Percentiles rank a stretch among this genome's conserved stretches.
Conservation (phyloP, 2,329 filamentous ascomycete species). For the Sclerotinia sclerotiorum region DNA sequence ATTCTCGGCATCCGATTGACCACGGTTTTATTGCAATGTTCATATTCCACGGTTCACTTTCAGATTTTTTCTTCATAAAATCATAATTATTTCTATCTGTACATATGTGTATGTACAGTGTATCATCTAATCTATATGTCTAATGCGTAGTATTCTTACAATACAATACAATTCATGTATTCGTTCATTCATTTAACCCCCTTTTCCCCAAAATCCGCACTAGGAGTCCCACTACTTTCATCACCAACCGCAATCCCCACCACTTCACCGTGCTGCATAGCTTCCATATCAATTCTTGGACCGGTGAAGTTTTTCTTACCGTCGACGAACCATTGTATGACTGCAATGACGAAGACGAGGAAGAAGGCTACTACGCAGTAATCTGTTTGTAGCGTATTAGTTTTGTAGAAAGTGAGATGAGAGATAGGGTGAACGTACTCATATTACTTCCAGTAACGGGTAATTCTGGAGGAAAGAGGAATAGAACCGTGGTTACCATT, state of each 20-base stretch:
- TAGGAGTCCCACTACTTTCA: constrained; percentile 1
- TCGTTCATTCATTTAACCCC: neutral
- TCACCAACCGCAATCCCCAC: constrained; percentile 24
- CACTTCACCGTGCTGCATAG: constrained; percentile 36
- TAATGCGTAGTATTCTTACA: neutral
- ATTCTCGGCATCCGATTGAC: neutral
- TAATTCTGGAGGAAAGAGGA: constrained; percentile 60
- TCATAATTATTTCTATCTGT: no score
- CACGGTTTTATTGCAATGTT: no score
- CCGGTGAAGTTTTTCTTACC: constrained; percentile 58
- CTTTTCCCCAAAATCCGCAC: constrained; percentile 2
- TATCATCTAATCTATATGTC: neutral
- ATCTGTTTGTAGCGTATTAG: constrained; percentile 22
- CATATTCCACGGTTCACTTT: no score
- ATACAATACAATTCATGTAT: neutral
- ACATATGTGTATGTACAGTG: no score
- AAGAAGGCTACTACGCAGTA: constrained; percentile 45
- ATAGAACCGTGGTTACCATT: constrained; percentile 60
- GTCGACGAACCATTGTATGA: constrained; percentile 59
- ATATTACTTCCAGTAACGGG: constrained; percentile 60
- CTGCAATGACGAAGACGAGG: constrained; percentile 43
- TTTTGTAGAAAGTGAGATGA: neutral
- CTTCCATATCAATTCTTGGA: constrained; percentile 45
- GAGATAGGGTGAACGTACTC: constrained; percentile 45
- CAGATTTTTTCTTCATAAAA: no score